These are phyloP conservation scores for Vachellia collinsii DNA, from an alignment of 306 rosid species.

Conservation along the genomic window DNA sequence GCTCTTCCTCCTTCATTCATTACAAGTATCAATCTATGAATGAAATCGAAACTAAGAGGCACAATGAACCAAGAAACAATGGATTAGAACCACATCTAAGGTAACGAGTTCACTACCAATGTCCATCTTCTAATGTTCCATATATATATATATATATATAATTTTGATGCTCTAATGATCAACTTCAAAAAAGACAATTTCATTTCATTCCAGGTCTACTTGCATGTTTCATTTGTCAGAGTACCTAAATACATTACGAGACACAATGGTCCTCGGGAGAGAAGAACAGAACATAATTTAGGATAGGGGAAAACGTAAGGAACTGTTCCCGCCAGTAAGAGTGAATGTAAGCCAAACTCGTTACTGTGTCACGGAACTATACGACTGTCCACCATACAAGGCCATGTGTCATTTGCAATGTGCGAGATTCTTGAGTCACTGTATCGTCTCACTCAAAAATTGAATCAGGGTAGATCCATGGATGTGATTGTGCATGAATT, in stretches of 20 bases:
- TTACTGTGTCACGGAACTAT: too few relatives aligned
- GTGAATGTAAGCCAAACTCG: too few relatives aligned
- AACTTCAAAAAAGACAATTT: neutral
- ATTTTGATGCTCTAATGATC: neutral
- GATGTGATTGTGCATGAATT: neutral
- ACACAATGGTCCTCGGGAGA: neutral
- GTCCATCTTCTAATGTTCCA: neutral
- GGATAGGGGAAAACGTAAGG: neutral
- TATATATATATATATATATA: too few relatives aligned
- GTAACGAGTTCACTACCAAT: neutral
- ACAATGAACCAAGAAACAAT: neutral
- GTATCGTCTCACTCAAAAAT: neutral
- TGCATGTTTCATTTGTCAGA: neutral
- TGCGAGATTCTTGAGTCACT: too few relatives aligned
- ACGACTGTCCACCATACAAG: neutral
- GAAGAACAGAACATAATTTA: neutral
- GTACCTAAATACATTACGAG: neutral
- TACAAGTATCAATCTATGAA: neutral
- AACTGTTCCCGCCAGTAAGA: neutral
- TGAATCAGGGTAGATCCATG: neutral
- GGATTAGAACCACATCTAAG: neutral
- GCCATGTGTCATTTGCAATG: neutral
- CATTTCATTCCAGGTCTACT: neutral
- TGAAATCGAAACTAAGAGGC: neutral
- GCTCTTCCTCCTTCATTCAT: neutral